phyloP scores from a whole-genome alignment of 768 basidiomycete genomes.

The Suillus alpinus region DNA sequence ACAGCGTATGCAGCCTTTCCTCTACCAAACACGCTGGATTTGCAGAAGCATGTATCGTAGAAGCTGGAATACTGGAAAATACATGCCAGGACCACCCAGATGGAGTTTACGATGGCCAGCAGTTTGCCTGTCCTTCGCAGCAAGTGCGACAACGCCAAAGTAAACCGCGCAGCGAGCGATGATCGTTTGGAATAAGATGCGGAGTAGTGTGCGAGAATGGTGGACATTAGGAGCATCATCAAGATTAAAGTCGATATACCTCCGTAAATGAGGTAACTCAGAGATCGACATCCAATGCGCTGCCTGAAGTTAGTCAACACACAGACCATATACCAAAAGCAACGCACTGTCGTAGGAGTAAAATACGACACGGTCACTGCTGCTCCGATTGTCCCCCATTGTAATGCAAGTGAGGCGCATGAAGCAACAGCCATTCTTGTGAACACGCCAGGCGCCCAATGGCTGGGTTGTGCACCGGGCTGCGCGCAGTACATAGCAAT shows the following conservation, averaged over 20 bases:
- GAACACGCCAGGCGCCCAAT: constrained; percentile 17
- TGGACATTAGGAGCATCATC: constrained; percentile 14
- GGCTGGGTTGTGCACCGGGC: constrained; percentile 5
- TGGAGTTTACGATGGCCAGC: constrained; percentile 17
- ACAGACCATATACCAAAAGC: not conserved
- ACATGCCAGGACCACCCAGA: constrained; percentile 17
- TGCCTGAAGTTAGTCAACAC: not conserved
- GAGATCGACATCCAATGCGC: constrained; percentile 21
- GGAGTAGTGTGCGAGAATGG: not conserved
- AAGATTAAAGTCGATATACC: constrained; percentile 17
- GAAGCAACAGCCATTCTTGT: constrained; percentile 20
- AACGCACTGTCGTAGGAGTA: constrained; percentile 19
- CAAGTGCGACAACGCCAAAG: not conserved
- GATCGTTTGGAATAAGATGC: not conserved
- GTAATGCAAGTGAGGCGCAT: constrained; percentile 13
- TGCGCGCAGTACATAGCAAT: constrained; percentile 11
- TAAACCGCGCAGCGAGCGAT: not conserved
- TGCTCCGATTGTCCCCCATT: constrained; percentile 25
- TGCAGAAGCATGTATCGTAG: constrained; percentile 21
- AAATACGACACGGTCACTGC: constrained; percentile 20
- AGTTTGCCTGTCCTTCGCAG: constrained; percentile 15
- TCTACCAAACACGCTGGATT: constrained; percentile 16
- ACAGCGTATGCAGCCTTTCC: constrained; percentile 28
- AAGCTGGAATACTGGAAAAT: constrained; percentile 17
- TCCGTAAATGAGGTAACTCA: constrained; percentile 19